Conservation (phyloP, 1,139 yeast species). For the Nakaseomyces glabratus region DNA sequence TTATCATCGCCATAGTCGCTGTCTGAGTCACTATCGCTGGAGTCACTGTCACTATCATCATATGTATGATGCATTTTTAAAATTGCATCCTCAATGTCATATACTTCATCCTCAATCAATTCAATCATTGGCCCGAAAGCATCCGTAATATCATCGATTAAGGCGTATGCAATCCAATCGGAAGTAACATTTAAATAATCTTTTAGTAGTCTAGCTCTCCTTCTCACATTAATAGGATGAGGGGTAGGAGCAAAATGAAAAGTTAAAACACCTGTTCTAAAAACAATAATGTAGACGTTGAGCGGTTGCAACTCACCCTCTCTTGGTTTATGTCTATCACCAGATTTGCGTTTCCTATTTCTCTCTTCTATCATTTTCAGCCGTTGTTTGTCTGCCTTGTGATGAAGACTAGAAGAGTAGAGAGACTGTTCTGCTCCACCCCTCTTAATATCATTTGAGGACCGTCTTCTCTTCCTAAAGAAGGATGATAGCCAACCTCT, state of each 20-base stretch:
- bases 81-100: conserved; percentile 84
- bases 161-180: conserved; percentile 95
- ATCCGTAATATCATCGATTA: conserved; percentile 94
- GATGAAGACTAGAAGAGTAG: conserved; percentile 7
- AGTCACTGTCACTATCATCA: conserved; percentile 38
- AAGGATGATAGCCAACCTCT: conserved; percentile 12
- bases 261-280: conserved; percentile 81
- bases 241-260: conserved; percentile 94
- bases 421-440: conserved; percentile 1
- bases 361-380: conserved; percentile 32
- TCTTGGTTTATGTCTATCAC: conserved; percentile 39
- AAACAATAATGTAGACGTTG: conserved; percentile 87
- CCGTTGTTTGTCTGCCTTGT: conserved; percentile 15
- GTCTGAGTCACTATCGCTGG: conserved; percentile 35
- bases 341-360: conserved; percentile 35
- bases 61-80: conserved; percentile 74
- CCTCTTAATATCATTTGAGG: conserved; percentile 6
- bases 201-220: conserved; percentile 77
- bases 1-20: conserved; percentile 29
- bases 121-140: conserved; percentile 96
- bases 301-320: conserved; percentile 82
- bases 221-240: conserved; percentile 89
- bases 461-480: conserved; percentile 11
- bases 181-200: conserved; percentile 86
- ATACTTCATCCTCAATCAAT: conserved; percentile 85